Base-by-base conservation (phyloP, 768 basidiomycete species). In the Lyophyllum shimeji region DNA sequence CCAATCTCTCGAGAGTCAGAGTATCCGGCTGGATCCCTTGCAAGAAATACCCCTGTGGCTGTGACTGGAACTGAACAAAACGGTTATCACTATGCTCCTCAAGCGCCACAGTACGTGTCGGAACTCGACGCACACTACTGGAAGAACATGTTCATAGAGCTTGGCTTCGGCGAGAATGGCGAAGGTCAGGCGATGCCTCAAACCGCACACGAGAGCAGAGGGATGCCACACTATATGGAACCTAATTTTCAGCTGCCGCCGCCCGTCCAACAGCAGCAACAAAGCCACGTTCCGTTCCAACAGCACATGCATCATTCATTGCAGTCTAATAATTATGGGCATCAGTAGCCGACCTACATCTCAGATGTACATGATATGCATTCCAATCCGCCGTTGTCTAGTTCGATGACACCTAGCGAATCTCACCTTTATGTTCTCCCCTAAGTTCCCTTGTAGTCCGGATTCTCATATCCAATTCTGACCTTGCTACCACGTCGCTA, bases 101-200 rank as follows among this genome's bases (percentile, higher is more conserved):
- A 72, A 23, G 71, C 69, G 37, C 70, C 76, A 20, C 73, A 74
- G 33, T 74, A 79, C 47, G 77, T 78, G 17, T 76, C 81, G 5
- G 82, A 84, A 60, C 75, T 78, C n/a, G 89, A 91, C 66, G 80
- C 80, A 11, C 75, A 82, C 52, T 91, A 91, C 68, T 89, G 83
- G 78, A 82, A 82, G 60, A 82, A 82, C 56, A 90, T 91, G 87
- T 83, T 88, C 60, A 71, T 85, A 44, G 87, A 90, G 60, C 79
- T 89, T 15, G 88, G 89, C 20, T 86, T 85, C 60, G 84, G 84
- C 18, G 84, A 78, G 40, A 74, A 74, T 52, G 70, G 64, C 24
- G 72, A 80, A 43, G 63, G 67, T 15, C 56, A 58, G 33, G 21
- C 67, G 46, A 66, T 69, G 18, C 63, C 66, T 12, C 59, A 64